These are phyloP conservation scores for Trametes meyenii DNA, from an alignment of 768 basidiomycete genomes.

Conservation along the genomic window DNA sequence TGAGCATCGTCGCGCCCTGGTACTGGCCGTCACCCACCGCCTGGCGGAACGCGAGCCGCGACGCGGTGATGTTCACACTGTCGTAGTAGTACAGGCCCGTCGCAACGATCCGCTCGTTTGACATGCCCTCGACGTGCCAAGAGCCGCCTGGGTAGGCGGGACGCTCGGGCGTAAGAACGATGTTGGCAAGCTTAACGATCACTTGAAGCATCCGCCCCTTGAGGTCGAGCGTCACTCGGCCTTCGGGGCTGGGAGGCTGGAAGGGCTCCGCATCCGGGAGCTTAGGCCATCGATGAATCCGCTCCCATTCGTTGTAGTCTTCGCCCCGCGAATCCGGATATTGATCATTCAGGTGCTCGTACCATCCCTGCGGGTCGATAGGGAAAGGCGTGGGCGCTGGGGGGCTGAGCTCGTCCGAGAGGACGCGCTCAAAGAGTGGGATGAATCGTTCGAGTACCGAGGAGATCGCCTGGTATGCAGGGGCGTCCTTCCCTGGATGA, in stretches of 20 bases:
- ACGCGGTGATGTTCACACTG: conserved; percentile 36
- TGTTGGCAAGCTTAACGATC: conserved; percentile 45
- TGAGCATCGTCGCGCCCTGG: neutral
- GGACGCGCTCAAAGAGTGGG: conserved; percentile 33
- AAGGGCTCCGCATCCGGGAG: conserved; percentile 6
- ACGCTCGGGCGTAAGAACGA: conserved; percentile 35
- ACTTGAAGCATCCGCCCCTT: conserved; percentile 35
- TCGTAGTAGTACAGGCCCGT: conserved; percentile 30
- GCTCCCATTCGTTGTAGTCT: conserved; percentile 7
- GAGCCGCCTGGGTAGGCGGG: conserved; percentile 35
- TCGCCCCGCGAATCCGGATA: neutral
- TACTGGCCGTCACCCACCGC: conserved; percentile 19
- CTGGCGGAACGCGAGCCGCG: conserved; percentile 37
- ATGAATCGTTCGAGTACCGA: conserved; percentile 25
- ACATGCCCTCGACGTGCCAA: conserved; percentile 41
- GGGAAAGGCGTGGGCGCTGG: neutral
- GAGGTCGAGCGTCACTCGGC: conserved; percentile 11
- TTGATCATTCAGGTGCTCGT: neutral
- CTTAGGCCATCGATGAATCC: neutral
- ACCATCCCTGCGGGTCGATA: conserved; percentile 10
- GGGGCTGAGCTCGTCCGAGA: conserved; percentile 18
- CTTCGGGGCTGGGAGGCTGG: neutral
- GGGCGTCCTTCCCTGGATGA: conserved; percentile 22
- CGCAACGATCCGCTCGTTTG: conserved; percentile 20
- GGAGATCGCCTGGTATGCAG: conserved; percentile 23